These are phyloP conservation scores for Nymphaea colorata DNA, from an alignment of 164 flowering plant species.

Conservation along the genomic window DNA sequence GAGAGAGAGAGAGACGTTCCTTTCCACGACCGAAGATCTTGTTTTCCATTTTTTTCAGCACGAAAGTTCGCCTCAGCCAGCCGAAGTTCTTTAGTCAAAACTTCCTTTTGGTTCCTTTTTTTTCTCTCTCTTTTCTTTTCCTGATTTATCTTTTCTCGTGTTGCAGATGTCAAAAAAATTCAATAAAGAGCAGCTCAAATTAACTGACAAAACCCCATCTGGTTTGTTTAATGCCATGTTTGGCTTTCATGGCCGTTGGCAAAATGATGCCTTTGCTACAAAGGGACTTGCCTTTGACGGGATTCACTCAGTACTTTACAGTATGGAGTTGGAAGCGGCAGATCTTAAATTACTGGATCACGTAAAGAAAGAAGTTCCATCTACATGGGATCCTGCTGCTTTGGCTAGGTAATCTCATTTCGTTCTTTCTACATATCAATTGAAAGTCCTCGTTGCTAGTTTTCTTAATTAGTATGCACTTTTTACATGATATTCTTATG, in stretches of 20 bases:
- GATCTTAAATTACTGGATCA: slow-evolving; percentile 41
- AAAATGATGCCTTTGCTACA: slow-evolving; percentile 54
- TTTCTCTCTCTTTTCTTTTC: too few species aligned
- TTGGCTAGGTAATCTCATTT: slow-evolving; percentile 54
- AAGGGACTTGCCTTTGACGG: slow-evolving; percentile 82
- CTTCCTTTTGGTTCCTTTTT: too few species aligned
- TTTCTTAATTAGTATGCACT: neutral
- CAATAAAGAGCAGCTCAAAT: slow-evolving; percentile 43
- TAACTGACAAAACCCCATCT: slow-evolving; percentile 73
- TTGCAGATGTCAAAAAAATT: slow-evolving; percentile 82
- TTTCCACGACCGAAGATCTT: too few species aligned
- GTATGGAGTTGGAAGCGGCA: slow-evolving; percentile 47
- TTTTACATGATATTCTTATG: too few species aligned
- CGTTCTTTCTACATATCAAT: neutral
- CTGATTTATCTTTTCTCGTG: neutral
- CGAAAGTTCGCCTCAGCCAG: too few species aligned
- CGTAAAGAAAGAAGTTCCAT: slow-evolving; percentile 62
- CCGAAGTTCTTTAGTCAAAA: too few species aligned
- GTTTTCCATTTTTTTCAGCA: too few species aligned
- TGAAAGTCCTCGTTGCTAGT: neutral
- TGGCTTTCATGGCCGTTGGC: slow-evolving; percentile 58
- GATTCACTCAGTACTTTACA: slow-evolving; percentile 62
- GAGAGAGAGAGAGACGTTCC: too few species aligned
- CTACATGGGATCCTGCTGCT: slow-evolving; percentile 79
- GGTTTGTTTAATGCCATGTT: slow-evolving; percentile 72